Evolutionary conservation across 1,284 basidiomycete genomes (phyloP).

Genomic region (Anthracocystis setariae): DNA sequence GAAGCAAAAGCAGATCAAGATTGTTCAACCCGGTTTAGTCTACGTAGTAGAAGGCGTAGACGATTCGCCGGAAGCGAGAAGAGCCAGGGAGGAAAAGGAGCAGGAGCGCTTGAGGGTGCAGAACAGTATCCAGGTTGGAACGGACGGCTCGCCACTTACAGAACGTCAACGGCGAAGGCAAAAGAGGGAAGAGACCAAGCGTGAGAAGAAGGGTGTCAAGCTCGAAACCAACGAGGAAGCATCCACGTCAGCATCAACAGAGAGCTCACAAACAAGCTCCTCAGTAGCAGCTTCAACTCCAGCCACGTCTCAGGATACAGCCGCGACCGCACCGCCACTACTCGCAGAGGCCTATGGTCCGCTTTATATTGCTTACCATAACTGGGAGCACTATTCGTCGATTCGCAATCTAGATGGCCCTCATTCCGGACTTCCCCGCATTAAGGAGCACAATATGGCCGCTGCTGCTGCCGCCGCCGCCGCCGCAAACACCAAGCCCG

Average conservation of each 20-base stretch:
- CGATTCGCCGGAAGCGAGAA: conserved; percentile 59
- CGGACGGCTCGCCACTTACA: conserved; percentile 36
- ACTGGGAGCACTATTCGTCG: conserved; percentile 94
- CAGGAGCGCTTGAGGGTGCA: conserved; percentile 44
- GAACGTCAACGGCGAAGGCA: conserved; percentile 44
- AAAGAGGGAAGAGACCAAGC: conserved; percentile 38
- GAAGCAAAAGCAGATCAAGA: conserved; percentile 81
- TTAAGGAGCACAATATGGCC: conserved; percentile 71
- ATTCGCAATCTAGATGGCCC: conserved; percentile 86
- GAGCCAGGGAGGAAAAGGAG: conserved; percentile 43
- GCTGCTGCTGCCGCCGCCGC: conserved; percentile 18
- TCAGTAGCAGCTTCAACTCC: conserved; percentile 5
- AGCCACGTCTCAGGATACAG: conserved; percentile 6
- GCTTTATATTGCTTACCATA: conserved; percentile 74
- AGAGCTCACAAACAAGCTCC: neutral
- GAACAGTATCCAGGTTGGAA: conserved; percentile 30
- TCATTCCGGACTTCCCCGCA: conserved; percentile 79
- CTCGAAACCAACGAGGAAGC: conserved; percentile 2
- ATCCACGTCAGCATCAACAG: conserved; percentile 11
- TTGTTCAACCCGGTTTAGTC: conserved; percentile 81
- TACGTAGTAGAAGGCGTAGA: conserved; percentile 67
- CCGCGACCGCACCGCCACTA: neutral
- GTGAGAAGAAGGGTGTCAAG: conserved; percentile 22
- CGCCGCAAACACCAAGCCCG: conserved; percentile 17
- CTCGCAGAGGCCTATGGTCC: conserved; percentile 58